Evolutionary conservation across 140 eudicot species (phyloP).

Genomic region (Cichorium intybus): DNA sequence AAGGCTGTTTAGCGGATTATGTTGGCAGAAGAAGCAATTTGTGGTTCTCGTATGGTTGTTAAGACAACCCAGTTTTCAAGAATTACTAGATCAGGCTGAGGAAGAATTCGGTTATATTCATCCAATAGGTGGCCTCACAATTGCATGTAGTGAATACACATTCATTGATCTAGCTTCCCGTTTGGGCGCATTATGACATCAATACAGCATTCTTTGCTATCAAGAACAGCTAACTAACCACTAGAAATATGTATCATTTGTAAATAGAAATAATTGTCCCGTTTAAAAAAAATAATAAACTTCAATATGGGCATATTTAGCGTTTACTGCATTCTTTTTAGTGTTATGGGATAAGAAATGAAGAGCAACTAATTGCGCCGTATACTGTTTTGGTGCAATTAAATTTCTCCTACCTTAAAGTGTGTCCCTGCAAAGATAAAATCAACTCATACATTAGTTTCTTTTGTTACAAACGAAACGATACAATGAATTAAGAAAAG

Average conservation of each 20-base stretch:
- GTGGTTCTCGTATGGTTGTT: constrained; percentile 25
- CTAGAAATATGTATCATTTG: neutral
- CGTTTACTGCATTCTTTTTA: too few species aligned
- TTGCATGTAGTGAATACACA: neutral
- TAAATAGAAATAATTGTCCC: neutral
- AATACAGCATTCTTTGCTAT: neutral
- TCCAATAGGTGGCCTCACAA: constrained; percentile 4
- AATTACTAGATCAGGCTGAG: constrained; percentile 20
- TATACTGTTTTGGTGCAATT: too few species aligned
- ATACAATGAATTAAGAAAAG: too few species aligned
- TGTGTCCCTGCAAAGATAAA: too few species aligned
- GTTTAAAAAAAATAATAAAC: too few species aligned
- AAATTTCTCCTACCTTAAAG: too few species aligned
- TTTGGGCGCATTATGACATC: neutral
- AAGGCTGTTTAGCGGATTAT: constrained; percentile 41
- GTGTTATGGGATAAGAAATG: too few species aligned
- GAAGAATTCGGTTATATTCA: constrained; percentile 32
- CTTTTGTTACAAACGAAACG: too few species aligned
- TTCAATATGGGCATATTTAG: too few species aligned
- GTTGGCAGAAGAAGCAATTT: constrained; percentile 34
- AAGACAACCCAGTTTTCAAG: constrained; percentile 25
- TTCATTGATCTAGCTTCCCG: neutral
- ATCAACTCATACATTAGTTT: too few species aligned
- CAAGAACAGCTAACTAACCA: neutral
- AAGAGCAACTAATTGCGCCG: too few species aligned